A percentile compares a stretch with the other conserved stretches of the same genome.
phyloP scores from a whole-genome alignment of 179 eudicot genomes.

The Actinidia arguta region DNA sequence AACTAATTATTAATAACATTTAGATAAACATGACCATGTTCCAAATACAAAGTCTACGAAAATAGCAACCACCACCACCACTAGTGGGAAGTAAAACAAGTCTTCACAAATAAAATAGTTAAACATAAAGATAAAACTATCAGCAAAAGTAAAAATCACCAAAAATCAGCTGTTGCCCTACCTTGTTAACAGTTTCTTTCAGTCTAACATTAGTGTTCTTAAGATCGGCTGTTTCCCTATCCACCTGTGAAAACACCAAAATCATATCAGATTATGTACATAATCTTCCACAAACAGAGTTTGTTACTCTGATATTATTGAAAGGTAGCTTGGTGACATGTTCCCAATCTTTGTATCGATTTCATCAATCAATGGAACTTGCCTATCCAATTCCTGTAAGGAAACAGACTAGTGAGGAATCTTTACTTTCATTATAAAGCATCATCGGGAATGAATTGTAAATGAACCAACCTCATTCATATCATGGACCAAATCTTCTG shows the following conservation, averaged over 20 bases:
- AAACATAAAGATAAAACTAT: no score
- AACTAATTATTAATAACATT: no score
- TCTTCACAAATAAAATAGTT: no score
- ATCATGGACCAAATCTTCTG: constrained; percentile 75
- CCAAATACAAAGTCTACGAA: no score
- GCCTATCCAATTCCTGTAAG: constrained; percentile 37
- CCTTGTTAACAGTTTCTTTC: constrained; percentile 56
- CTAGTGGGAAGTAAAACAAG: no score
- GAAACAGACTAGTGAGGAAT: background rate
- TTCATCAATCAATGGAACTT: constrained; percentile 40
- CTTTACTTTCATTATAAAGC: background rate
- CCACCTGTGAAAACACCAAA: constrained; percentile 41
- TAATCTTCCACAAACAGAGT: background rate
- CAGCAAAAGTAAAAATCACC: no score
- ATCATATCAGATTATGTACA: background rate
- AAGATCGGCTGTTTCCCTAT: constrained; percentile 34
- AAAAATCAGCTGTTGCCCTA: no score
- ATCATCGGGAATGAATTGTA: background rate
- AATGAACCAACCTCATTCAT: constrained; percentile 66
- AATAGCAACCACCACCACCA: no score
- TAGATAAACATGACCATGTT: no score
- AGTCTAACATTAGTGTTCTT: constrained; percentile 62
- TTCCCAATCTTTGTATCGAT: constrained; percentile 35
- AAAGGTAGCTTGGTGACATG: background rate
- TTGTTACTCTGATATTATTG: constrained; percentile 16